A percentile compares a stretch with the other conserved stretches of the same genome.
phyloP scores from a whole-genome alignment of 345 rosid genomes.

The Citrus cavaleriei region DNA sequence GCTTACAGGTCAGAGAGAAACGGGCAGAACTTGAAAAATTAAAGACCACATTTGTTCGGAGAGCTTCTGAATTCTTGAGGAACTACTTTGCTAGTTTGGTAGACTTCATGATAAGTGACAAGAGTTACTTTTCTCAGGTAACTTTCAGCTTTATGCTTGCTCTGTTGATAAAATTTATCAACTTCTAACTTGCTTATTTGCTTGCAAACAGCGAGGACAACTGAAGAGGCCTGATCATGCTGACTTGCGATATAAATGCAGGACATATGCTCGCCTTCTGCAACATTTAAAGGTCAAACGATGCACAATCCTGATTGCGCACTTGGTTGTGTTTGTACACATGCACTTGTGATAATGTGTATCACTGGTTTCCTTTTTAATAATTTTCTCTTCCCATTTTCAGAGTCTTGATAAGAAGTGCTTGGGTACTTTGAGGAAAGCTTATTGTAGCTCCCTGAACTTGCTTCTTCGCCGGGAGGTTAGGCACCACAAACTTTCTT shows the following conservation, averaged over 20 bases:
- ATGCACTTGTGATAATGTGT: not conserved
- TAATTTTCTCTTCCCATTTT: conserved; percentile 12
- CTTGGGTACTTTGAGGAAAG: conserved; percentile 87
- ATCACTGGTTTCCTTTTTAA: conserved; percentile 14
- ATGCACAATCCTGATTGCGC: not conserved
- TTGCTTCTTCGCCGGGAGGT: conserved; percentile 99
- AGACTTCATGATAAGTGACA: conserved; percentile 97
- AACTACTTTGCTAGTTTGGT: conserved; percentile 96
- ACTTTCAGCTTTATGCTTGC: conserved; percentile 4
- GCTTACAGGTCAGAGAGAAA: conserved; percentile 78
- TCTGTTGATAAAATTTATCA: conserved; percentile 6
- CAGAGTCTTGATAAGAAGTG: conserved; percentile 94
- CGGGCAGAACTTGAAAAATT: conserved; percentile 76
- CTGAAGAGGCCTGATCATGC: conserved; percentile 99
- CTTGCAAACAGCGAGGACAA: conserved; percentile 80
- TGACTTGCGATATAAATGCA: conserved; percentile 95
- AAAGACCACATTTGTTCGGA: conserved; percentile 74
- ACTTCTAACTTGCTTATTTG: conserved; percentile 13
- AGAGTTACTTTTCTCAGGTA: conserved; percentile 99
- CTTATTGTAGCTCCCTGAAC: conserved; percentile 95
- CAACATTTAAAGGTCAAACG: conserved; percentile 83
- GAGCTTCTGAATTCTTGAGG: conserved; percentile 96
- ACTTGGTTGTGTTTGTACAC: not conserved
- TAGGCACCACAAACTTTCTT: conserved; percentile 23
- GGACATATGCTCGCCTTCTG: conserved; percentile 98